These are phyloP conservation scores for Elsinoe necatrix DNA, from an alignment of 2,329 filamentous ascomycete genomes.

Conservation along the genomic window DNA sequence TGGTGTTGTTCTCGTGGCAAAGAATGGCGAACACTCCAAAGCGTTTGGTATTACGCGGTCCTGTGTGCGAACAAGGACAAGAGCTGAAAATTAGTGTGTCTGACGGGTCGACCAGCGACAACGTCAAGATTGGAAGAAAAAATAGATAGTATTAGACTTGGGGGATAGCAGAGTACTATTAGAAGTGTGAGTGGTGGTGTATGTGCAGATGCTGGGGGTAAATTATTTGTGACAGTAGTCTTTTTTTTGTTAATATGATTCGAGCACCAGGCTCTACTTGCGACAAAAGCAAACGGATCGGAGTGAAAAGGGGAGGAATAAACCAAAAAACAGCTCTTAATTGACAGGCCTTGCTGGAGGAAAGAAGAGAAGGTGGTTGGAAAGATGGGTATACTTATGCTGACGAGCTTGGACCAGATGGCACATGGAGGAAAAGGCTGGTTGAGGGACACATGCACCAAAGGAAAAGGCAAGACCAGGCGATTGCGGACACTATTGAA, in stretches of 20 bases:
- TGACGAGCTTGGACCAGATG: constrained; percentile 2
- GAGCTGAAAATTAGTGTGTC: constrained; percentile 31
- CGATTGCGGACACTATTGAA: constrained; percentile 12
- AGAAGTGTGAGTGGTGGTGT: constrained; percentile 13
- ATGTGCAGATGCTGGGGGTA: constrained; percentile 21
- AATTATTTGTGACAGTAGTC: constrained; percentile 21
- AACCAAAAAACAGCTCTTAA: constrained; percentile 42
- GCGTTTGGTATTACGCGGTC: constrained; percentile 20
- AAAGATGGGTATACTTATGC: constrained; percentile 20
- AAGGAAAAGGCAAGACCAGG: constrained; percentile 1
- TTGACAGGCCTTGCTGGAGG: constrained; percentile 45
- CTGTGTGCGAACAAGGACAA: constrained; percentile 39
- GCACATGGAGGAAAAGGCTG: constrained; percentile 7
- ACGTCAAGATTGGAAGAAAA: constrained; percentile 20
- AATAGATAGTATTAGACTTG: constrained; percentile 11
- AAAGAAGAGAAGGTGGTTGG: constrained; percentile 28
- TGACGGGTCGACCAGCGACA: constrained; percentile 36
- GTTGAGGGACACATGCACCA: constrained; percentile 4
- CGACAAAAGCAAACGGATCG: constrained; percentile 26
- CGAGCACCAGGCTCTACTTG: constrained; percentile 42
- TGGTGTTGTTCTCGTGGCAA: constrained; percentile 21
- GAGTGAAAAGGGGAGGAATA: constrained; percentile 29
- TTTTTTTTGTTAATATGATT: constrained; percentile 22
- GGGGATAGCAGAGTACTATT: constrained; percentile 9
- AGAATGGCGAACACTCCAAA: constrained; percentile 18